These are phyloP conservation scores for Helianthus annuus DNA, from an alignment of 129 eudicot genomes.

Conservation along the genomic window DNA sequence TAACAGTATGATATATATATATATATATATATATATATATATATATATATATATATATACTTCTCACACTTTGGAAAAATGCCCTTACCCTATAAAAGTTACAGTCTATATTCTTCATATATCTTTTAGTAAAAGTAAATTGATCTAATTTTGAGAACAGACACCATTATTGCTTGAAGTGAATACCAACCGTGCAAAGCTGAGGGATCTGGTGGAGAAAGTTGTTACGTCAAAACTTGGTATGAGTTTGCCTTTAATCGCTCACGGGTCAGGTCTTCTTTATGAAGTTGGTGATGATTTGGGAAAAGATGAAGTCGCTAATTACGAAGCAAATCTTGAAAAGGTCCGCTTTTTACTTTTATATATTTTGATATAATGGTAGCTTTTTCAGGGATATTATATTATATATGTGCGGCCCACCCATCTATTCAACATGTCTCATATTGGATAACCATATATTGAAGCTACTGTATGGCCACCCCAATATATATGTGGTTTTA, in stretches of 20 bases:
- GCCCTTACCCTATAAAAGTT: background rate
- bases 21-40: conserved; percentile 11
- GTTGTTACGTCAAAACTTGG: conserved; percentile 88
- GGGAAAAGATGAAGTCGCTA: conserved; percentile 75
- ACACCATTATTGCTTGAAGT: conserved; percentile 85
- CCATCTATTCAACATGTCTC: background rate
- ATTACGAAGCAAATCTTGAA: conserved; percentile 85
- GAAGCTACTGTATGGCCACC: background rate
- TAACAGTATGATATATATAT: background rate
- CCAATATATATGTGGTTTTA: background rate
- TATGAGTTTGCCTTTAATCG: conserved; percentile 76
- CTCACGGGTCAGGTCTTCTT: conserved; percentile 82
- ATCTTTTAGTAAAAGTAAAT: conserved; percentile 12
- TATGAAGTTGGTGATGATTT: conserved; percentile 99
- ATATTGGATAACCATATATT: background rate
- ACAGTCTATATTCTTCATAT: background rate
- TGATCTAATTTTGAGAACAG: conserved; percentile 40
- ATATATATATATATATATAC: background rate
- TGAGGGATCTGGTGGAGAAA: conserved; percentile 93
- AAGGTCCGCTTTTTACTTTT: conserved; percentile 44
- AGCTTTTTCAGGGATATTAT: background rate
- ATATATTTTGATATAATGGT: background rate
- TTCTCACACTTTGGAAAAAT: too few relatives aligned
- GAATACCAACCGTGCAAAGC: conserved; percentile 76
- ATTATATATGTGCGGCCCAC: background rate